These are phyloP conservation scores for Exobasidium cylindrosporum DNA, from an alignment of 1,284 basidiomycete genomes.

Conservation along the genomic window DNA sequence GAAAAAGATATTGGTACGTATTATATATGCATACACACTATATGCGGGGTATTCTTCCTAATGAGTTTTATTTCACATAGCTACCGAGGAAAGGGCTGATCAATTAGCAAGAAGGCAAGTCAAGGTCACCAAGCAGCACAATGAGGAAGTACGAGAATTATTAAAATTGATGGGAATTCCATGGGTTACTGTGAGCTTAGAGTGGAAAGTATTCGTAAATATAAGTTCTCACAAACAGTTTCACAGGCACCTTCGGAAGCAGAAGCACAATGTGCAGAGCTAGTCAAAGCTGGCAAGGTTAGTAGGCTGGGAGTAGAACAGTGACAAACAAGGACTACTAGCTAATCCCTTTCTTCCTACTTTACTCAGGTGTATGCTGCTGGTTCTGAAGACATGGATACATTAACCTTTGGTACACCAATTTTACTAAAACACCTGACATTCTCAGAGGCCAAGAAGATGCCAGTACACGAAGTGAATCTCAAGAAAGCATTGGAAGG, in stretches of 20 bases:
- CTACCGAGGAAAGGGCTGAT: slow-evolving; percentile 75
- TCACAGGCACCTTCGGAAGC: slow-evolving; percentile 83
- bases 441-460: slow-evolving; percentile 97
- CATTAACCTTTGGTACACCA: slow-evolving; percentile 88
- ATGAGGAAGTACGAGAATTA: slow-evolving; percentile 86
- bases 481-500: slow-evolving; percentile 80
- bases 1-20: slow-evolving; percentile 81
- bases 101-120: slow-evolving; percentile 86
- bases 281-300: slow-evolving; percentile 86
- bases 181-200: slow-evolving; percentile 61
- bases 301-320: not conserved
- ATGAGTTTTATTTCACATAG: too few species aligned
- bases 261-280: slow-evolving; percentile 96
- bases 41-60: too few species aligned
- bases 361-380: slow-evolving; percentile 72
- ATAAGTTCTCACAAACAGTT: not conserved
- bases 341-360: too few species aligned
- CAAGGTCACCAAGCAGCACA: slow-evolving; percentile 91
- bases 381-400: slow-evolving; percentile 99
- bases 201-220: not conserved
- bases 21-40: too few species aligned
- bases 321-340: slow-evolving; percentile 60
- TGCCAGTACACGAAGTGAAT: slow-evolving; percentile 91
- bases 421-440: slow-evolving; percentile 92
- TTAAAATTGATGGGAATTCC: slow-evolving; percentile 96